These are phyloP conservation scores for Argentina anserina DNA, from an alignment of 306 rosid genomes.

Conservation along the genomic window DNA sequence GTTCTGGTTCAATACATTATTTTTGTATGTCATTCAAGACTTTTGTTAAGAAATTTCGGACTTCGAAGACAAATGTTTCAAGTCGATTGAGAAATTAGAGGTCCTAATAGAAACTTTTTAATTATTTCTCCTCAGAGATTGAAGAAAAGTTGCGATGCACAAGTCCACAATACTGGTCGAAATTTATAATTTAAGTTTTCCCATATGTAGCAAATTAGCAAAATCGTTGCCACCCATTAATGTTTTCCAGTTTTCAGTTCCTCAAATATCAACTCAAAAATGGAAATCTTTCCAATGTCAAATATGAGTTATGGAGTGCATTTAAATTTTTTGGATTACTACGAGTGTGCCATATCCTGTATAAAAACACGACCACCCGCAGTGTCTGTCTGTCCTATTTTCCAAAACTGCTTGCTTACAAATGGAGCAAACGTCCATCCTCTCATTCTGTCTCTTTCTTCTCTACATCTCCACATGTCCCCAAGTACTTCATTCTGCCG, in stretches of 20 bases:
- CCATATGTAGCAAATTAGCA: not conserved
- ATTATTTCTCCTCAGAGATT: not conserved
- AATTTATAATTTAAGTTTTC: not conserved
- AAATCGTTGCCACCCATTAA: not conserved
- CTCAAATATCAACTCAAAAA: not conserved
- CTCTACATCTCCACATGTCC: not conserved
- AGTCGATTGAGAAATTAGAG: too few species aligned
- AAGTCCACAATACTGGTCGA: not conserved
- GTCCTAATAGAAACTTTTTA: too few species aligned
- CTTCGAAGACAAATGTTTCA: too few species aligned
- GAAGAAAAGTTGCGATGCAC: not conserved
- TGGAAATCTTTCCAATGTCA: not conserved
- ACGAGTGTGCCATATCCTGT: not conserved
- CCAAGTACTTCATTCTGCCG: not conserved
- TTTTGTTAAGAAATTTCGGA: too few species aligned
- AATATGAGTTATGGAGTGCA: not conserved
- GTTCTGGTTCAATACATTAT: too few species aligned
- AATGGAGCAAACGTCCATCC: conserved; percentile 8
- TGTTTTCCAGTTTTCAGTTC: not conserved
- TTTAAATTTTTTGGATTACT: not conserved
- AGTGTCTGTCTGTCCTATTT: not conserved
- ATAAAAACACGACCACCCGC: not conserved
- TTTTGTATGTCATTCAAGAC: too few species aligned
- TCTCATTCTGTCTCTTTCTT: conserved; percentile 11
- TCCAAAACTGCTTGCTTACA: not conserved